These are phyloP conservation scores for Musa beccarii DNA, from an alignment of 176 grass and related monocot species.

Conservation along the genomic window DNA sequence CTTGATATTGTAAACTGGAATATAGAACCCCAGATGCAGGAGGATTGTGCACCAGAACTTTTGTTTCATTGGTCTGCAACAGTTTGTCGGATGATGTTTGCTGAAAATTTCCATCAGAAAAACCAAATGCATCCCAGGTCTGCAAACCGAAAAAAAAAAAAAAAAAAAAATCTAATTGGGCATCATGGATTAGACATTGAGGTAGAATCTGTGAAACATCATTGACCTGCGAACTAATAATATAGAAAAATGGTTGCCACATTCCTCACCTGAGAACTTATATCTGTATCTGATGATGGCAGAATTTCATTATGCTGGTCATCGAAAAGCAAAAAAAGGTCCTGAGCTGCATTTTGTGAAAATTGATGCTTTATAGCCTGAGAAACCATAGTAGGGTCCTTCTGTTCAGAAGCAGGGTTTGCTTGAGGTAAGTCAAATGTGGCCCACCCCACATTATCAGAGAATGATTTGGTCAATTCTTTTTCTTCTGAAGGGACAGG, in stretches of 20 bases:
- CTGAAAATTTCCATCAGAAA: constrained; percentile 25
- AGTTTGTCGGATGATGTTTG: constrained; percentile 8
- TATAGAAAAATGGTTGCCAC: neutral
- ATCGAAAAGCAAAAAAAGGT: constrained; percentile 29
- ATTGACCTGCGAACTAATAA: neutral
- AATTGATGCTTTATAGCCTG: constrained; percentile 11
- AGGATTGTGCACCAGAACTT: constrained; percentile 19
- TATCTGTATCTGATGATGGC: constrained; percentile 22
- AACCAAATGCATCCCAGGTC: constrained; percentile 67
- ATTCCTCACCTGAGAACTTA: constrained; percentile 30
- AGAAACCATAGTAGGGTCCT: constrained; percentile 13
- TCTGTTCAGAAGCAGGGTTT: constrained; percentile 23
- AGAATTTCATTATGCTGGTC: constrained; percentile 22
- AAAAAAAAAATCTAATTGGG: neutral
- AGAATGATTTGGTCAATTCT: constrained; percentile 8
- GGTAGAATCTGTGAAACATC: constrained; percentile 17
- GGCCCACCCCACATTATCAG: constrained; percentile 60
- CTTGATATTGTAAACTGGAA: constrained; percentile 22
- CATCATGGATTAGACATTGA: neutral
- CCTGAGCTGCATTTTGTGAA: constrained; percentile 22
- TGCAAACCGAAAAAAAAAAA: constrained; percentile 23
- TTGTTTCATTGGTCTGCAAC: constrained; percentile 20
- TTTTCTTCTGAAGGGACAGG: constrained; percentile 20
- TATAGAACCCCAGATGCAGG: constrained; percentile 31
- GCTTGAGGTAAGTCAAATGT: constrained; percentile 68